Base-by-base conservation (phyloP, 768 basidiomycete genomes). In the Lentinula sp. region DNA sequence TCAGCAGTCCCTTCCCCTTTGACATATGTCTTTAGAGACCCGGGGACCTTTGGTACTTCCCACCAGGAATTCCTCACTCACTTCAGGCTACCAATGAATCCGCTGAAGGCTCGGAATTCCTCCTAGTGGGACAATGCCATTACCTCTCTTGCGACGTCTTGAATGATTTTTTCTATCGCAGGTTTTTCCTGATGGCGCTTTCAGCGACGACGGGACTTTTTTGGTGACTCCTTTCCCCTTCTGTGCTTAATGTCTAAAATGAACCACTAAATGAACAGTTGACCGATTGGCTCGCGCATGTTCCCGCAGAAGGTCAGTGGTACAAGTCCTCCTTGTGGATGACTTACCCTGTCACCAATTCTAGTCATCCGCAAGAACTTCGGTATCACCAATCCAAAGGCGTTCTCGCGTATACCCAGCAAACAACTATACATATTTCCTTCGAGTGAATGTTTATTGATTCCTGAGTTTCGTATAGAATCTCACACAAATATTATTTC, bases 261-360 rank as follows among this genome's bases (percentile, higher is more conserved):
- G 10, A 6, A 13, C 16, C 43, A 9, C 21, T 43, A 1, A 7
- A 16, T n/a, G 37, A 53, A n/a, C 34, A 64, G 21, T 71, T 86
- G 16, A 81, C 86, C 60, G 87, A 89, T 62, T 89, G 87, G 85
- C 73, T 88, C 23, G 76, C 86, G 3, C 87, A 88, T 65, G 75
- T 83, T 15, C 84, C 84, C 15, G 48, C 50, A 5, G 62, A 63
- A 63, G 62, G 62, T 60, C 13, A 6, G 56, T 43, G 13, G 4
- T 43, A 9, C 2, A 5, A 16, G 2, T 39, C 5, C 9, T n/a
- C 53, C 37, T 34, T 4, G 3, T 18, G 13, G 21, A 43, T 21
- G 16, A 43, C 23, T 10, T 13, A 42, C 28, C 8, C 7, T 35
- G 11, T n/a, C 13, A 34, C 13, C 42, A 45, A 28, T 16, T 21